These are phyloP conservation scores for Tuber indicum DNA, from an alignment of 495 filamentous ascomycete genomes.

Conservation along the genomic window DNA sequence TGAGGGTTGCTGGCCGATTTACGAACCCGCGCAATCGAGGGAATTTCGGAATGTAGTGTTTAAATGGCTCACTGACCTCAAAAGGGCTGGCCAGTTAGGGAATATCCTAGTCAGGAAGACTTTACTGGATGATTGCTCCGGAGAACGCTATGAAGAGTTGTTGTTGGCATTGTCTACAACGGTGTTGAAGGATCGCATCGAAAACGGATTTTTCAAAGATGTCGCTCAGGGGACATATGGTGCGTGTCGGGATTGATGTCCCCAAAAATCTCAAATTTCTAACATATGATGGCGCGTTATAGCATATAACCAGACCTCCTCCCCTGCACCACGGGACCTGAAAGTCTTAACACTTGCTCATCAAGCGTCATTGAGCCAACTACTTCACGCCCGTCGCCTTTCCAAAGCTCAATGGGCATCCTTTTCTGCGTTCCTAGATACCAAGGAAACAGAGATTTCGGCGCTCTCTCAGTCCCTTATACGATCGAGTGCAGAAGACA, in stretches of 20 bases:
- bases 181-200: constrained; percentile 35
- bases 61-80: constrained; percentile 42
- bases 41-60: constrained; percentile 40
- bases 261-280: background rate
- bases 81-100: constrained; percentile 30
- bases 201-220: constrained; percentile 29
- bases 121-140: constrained; percentile 39
- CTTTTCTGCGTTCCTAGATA: constrained; percentile 32
- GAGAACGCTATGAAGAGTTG: constrained; percentile 41
- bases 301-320: constrained; percentile 38
- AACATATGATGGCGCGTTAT: constrained; percentile 4
- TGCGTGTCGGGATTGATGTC: constrained; percentile 11
- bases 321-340: constrained; percentile 25
- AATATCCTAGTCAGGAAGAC: constrained; percentile 37
- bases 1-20: constrained; percentile 36
- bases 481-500: constrained; percentile 7
- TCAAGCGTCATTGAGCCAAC: constrained; percentile 18
- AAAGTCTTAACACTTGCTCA: constrained; percentile 32
- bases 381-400: constrained; percentile 27
- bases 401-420: constrained; percentile 40
- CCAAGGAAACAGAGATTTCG: constrained; percentile 30
- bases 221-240: constrained; percentile 26
- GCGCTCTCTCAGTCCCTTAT: constrained; percentile 10
- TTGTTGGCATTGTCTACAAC: constrained; percentile 37
- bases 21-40: constrained; percentile 39